Evolutionary conservation across 306 rosid genomes (phyloP), one percentile per base, ranked within the genome.

Genomic region (Ochetophila trinervis): DNA sequence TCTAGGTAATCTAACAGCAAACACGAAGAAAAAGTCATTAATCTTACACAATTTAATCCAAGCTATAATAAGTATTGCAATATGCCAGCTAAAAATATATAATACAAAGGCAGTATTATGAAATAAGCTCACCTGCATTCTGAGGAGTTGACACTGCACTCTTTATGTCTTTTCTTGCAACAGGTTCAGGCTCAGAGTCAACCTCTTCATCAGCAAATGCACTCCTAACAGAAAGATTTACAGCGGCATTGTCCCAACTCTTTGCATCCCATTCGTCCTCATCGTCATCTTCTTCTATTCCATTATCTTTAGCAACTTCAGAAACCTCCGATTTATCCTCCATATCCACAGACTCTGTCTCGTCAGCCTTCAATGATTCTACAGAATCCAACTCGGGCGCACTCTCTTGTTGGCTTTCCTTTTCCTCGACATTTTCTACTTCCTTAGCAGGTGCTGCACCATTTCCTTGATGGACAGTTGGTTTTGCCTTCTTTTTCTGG

Each of bases 221-320:
- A 12, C 82, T 67, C 21, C 69, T 86, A 21, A 79, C 72, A 61
- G 83, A 82, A 53, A 93, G 79, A 75, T 83, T 82, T 74, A 90
- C 85, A 54, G 16, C 82, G 32, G 78, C 86, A 73, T 93, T 97
- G 67, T 90, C 97, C 96, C 96, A 93, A 80, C 96, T 90, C 89
- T 88, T 93, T 42, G 87, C 88, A 67, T 93, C 99, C 99, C 97
- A 93, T 66, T 90, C 96, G 66, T 87, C 98, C 73, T 85, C 97
- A 30, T 65, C 91, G 0, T 81, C 96, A 3, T 89, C 97, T 8
- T 69, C 79, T 77, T 83, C 89, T 32, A 66, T 60, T 42, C 50
- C 88, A 74, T 77, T 75, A 51, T 87, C 96, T 66, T 81, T 79
- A 52, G 64, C 83, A 65, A 78, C 75, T 73, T 83, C 94, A 63